These are phyloP conservation scores for Fusarium redolens DNA, from an alignment of 2,329 filamentous ascomycete species.

Conservation along the genomic window DNA sequence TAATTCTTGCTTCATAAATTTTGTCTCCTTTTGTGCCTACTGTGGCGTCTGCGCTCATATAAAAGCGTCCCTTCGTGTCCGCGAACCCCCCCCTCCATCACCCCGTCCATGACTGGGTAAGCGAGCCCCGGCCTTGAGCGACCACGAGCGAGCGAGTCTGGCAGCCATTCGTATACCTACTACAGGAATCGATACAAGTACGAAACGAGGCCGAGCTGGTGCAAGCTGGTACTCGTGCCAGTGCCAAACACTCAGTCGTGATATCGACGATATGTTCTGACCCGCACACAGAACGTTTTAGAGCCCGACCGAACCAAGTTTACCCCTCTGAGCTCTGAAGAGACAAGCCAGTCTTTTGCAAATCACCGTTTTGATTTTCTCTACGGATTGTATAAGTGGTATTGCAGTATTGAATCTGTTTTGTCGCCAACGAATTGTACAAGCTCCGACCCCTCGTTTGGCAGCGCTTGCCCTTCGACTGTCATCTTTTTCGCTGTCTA, in stretches of 20 bases:
- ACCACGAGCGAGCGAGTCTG: conserved; percentile 37
- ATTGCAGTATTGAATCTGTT: conserved; percentile 17
- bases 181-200: conserved; percentile 11
- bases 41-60: conserved; percentile 8
- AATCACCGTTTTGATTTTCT: conserved; percentile 22
- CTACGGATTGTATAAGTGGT: conserved; percentile 18
- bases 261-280: conserved; percentile 41
- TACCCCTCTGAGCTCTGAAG: conserved; percentile 28
- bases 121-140: conserved; percentile 34
- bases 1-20: conserved; percentile 1
- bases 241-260: conserved; percentile 36
- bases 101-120: conserved; percentile 44
- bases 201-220: conserved; percentile 13
- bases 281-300: conserved; percentile 42
- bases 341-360: conserved; percentile 8
- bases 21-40: conserved; percentile 12
- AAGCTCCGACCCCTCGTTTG: conserved; percentile 20
- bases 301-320: conserved; percentile 44
- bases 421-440: conserved; percentile 18
- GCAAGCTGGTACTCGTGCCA: conserved; percentile 8
- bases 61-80: conserved; percentile 31
- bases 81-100: conserved; percentile 33
- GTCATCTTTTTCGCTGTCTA: conserved; percentile 39
- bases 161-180: conserved; percentile 19
- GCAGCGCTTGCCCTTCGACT: conserved; percentile 22